Evolutionary conservation across 331 rosid genomes (phyloP), one percentile per base, ranked within the genome.

Genomic region (Quercus lobata): DNA sequence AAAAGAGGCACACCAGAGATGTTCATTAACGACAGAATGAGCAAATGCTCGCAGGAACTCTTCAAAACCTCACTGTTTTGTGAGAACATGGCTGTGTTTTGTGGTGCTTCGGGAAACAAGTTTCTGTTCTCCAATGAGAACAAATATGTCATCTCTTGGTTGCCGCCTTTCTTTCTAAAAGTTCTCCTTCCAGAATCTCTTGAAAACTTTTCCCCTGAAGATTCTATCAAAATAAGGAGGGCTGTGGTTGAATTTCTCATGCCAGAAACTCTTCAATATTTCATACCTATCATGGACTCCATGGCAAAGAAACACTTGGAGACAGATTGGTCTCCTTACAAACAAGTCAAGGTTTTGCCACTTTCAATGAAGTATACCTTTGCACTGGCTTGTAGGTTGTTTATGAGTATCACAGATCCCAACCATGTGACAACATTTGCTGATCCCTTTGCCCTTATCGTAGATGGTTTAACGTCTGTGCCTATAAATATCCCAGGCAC

Each of bases 401-500:
- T 56, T n/a, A 19, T 56, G 7, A 16, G 22, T 19, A 19, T 56
- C n/a, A 56, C n/a, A 19, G 24, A 56, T 56, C 22, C 24, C 5
- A n/a, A 56, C 22, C 24, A 16, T 19, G 7, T 16, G 22, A 56
- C 21, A 18, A 56, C 9, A 6, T 56, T 56, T 56, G 22, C 24
- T n/a, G 22, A 56, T 56, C 60, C 2, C 24, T 56, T 56, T 56
- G 8, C 19, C 22, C 24, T 16, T 16, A 19, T 56, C 10, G 1
- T n/a, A 56, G 7, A 6, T 4, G 60, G 60, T n/a, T 3, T 56
- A 1, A 5, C 3, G 10, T 56, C 22, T n/a, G 6, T 56, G n/a
- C 86, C 83, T 12, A 5, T 72, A 54, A 18, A 76, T 56, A 25
- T 81, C 5, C 88, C 87, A 5, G 60, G 88, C 77, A 81, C 85